These are phyloP conservation scores for Astrothelium subdiscretum DNA, from an alignment of 495 filamentous ascomycete genomes.

Conservation along the genomic window DNA sequence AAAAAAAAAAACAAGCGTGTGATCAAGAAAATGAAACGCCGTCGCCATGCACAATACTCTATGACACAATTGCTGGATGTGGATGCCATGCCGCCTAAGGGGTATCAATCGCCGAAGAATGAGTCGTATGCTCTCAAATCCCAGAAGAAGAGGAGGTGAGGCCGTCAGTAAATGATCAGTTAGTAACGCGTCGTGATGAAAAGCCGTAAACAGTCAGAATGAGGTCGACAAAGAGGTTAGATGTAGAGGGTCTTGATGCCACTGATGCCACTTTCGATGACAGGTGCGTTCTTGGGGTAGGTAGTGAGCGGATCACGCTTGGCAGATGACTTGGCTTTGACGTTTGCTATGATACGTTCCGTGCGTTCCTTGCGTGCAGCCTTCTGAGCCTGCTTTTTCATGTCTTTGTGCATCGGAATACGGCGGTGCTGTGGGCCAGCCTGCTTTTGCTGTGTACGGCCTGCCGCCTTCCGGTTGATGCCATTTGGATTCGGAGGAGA, in stretches of 20 bases:
- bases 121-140: background rate
- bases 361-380: slow-evolving; percentile 34
- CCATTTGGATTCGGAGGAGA: background rate
- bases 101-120: background rate
- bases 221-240: slow-evolving; percentile 6
- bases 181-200: background rate
- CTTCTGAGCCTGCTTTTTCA: slow-evolving; percentile 37
- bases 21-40: slow-evolving; percentile 1
- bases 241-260: slow-evolving; percentile 17
- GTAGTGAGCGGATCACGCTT: background rate
- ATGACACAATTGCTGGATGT: background rate
- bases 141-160: background rate
- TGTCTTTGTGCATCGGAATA: slow-evolving; percentile 17
- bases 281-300: background rate
- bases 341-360: background rate
- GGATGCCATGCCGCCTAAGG: background rate
- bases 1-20: background rate
- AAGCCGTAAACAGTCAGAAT: background rate
- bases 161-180: background rate
- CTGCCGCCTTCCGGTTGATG: background rate
- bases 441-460: background rate
- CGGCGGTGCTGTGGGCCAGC: background rate
- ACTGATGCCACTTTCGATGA: slow-evolving; percentile 3
- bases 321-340: background rate
- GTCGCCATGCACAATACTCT: slow-evolving; percentile 6